Evolutionary conservation across 306 rosid species (phyloP).

Genomic region (Cucurbita pepo): DNA sequence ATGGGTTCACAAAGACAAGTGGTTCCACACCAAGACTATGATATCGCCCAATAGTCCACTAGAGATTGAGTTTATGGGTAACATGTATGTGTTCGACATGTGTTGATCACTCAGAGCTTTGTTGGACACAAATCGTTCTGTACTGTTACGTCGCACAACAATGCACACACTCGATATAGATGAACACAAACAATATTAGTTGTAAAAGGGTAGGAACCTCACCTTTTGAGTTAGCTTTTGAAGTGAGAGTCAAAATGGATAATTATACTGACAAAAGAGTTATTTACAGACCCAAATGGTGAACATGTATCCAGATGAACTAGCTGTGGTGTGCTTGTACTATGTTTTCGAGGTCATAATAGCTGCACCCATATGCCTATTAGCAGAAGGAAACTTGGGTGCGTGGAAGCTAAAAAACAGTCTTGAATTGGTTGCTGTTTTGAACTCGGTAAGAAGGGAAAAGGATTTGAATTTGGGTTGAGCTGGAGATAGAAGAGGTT

Average conservation of each 20-base stretch:
- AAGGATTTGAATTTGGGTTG: background rate
- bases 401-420: conserved; percentile 13
- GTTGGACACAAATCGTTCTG: background rate
- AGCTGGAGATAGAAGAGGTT: background rate
- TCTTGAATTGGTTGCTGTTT: conserved; percentile 5
- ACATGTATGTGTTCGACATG: background rate
- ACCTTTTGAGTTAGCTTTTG: background rate
- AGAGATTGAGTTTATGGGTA: background rate
- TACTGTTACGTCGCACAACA: no score
- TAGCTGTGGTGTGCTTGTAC: conserved; percentile 12
- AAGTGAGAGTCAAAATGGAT: background rate
- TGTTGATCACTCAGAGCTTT: background rate
- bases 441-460: conserved; percentile 11
- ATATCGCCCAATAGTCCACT: background rate
- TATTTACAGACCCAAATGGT: conserved; percentile 12
- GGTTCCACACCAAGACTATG: background rate
- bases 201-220: background rate
- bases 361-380: conserved; percentile 6
- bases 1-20: background rate
- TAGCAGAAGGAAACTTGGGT: conserved; percentile 8
- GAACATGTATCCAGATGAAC: conserved; percentile 15
- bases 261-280: background rate
- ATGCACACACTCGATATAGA: no score
- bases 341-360: background rate
- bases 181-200: background rate